Percentiles rank a stretch among this genome's conserved stretches.
Evolutionary conservation across 2,329 filamentous ascomycete species (phyloP).

Genomic region (Boeremia lycopersici): DNA sequence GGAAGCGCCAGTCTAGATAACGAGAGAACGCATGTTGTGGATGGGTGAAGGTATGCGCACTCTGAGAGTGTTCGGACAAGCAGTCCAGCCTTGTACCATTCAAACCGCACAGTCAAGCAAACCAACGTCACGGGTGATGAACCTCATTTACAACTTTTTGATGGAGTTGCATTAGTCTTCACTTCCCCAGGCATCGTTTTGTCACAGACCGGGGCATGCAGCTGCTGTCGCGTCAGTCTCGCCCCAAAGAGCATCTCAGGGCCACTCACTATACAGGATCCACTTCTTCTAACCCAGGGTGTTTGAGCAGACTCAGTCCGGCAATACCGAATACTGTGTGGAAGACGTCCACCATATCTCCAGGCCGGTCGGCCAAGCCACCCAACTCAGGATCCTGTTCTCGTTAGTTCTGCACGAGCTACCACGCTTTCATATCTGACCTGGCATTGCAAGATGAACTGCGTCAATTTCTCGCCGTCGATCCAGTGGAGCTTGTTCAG

Average conservation of each 20-base stretch:
- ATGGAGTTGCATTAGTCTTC: constrained; percentile 1
- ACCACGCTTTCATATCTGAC: background rate
- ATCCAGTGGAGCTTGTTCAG: constrained; percentile 92
- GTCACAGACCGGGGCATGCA: constrained; percentile 51
- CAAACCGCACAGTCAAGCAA: background rate
- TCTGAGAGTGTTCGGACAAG: background rate
- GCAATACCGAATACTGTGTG: constrained; percentile 90
- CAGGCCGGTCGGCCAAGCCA: constrained; percentile 87
- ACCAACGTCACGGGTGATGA: background rate
- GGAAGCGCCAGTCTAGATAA: constrained; percentile 69
- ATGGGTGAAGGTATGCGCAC: background rate
- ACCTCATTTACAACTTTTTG: background rate
- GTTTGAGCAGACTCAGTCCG: constrained; percentile 82
- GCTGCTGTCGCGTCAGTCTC: constrained; percentile 28
- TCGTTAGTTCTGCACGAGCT: constrained; percentile 13
- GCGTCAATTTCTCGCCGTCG: constrained; percentile 76
- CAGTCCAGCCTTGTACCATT: background rate
- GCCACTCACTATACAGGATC: constrained; percentile 81
- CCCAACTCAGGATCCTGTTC: constrained; percentile 74
- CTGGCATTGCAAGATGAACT: constrained; percentile 87
- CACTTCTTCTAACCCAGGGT: constrained; percentile 76
- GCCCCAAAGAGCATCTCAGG: background rate
- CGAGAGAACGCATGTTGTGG: constrained; percentile 55
- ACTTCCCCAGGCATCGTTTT: constrained; percentile 40
- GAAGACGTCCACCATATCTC: constrained; percentile 96